Base-by-base conservation (phyloP, 306 rosid species). In the Sindora glabra region DNA sequence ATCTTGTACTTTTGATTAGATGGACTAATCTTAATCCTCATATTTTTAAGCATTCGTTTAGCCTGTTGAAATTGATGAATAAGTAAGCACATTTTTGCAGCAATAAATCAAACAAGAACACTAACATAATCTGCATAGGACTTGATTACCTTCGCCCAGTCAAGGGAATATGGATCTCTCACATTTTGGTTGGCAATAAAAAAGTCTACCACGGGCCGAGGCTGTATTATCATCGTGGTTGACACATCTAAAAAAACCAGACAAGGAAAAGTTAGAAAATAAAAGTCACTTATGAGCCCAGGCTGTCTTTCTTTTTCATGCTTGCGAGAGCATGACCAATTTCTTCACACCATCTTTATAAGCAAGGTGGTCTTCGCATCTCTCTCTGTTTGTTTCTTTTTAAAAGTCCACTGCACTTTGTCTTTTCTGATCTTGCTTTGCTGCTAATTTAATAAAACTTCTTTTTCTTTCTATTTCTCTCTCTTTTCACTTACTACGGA, bases 201-300 rank as follows among this genome's bases (percentile, higher is more conserved):
- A 30, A 92, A 92, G 59, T 89, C 96, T n/a, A 92, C 94, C 38
- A 92, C 90, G 1, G 99, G 96, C 0, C 96, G 96, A 27, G 96
- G 96, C 18, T 70, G 77, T 24, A 92, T 76, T 4, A 89, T 78
- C 95, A 89, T 92, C 1, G 99, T 92, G 5, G 99, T 92, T 0
- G 99, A 92, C 21, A 89, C 95, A 78, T 92, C 99, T 92, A 66
- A 7, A 47, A 21, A 72, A 23, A 37, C 48, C 36, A 14, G 32
- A 8, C 6, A 34, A 18, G 8, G 9, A 51, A 17, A 26, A 26
- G 4, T 26, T 26, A 3, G 6, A 6, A 26, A 2, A 26, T 26
- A 26, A 26, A 6, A 26, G n/a, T n/a, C n/a, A n/a, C n/a, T n/a
- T n/a, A n/a, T n/a, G n/a, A n/a, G n/a, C n/a, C n/a, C n/a, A n/a